Evolutionary conservation across 192 early-diverging fungal genomes (phyloP), one percentile per base, ranked within the genome.

Genomic region (Coemansia sp.): DNA sequence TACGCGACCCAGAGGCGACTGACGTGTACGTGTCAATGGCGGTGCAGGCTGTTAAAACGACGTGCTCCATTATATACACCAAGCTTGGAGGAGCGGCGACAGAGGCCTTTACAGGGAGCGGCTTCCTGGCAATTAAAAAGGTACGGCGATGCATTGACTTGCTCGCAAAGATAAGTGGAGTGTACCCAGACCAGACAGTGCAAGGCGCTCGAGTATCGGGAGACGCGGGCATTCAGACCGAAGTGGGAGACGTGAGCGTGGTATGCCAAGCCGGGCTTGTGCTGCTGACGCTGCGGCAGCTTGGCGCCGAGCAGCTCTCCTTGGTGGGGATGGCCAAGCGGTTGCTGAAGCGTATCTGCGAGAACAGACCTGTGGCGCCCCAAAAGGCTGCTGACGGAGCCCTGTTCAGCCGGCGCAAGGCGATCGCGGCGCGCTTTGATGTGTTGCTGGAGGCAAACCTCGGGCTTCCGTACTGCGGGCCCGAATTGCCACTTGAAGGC

Each of bases 41-140:
- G 14, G 62, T 60, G 17, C 70, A 82, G 45, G 67, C 74, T 3
- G 42, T 66, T 3, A 49, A 46, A 17, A 54, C 63, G 6, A 67
- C 76, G 2, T 76, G 69, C 49, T 65, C 79, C 17, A 65, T 81
- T 6, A 38, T 81, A 1, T 64, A 62, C 38, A 73, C 79, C n/a
- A 71, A 67, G 53, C 68, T 76, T 17, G 60, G 73, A 14, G 46
- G 57, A 22, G 43, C 64, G 6, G 49, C 43, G 2, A 22, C 59
- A 0, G 62, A 54, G 7, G 35, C 39, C 20, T 29, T 58, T 35
- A 31, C 39, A 11, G 35, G 14, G 12, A 58, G 51, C 9, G 25
- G 53, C 32, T 15, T 11, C 17, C 39, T 22, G 38, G 49, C 61
- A 0, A 49, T 66, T 14, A 25, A 14, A 12, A 60, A 60, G 3